phyloP scores from a whole-genome alignment of 2,329 filamentous ascomycete species.

The Penicillium fuscoglaucum region DNA sequence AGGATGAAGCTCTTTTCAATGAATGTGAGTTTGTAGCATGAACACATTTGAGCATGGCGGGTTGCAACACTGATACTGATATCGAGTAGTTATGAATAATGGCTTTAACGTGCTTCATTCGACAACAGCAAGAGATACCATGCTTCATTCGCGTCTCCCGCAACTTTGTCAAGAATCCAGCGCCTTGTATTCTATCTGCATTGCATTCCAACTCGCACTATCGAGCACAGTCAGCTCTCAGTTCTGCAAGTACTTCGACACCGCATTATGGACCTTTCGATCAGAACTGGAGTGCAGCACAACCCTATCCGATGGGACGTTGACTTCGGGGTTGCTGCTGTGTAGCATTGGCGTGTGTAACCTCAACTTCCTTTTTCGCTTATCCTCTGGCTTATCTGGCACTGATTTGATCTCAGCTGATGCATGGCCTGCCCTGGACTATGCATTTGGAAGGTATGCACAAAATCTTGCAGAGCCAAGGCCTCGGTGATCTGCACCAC shows the following conservation, averaged over 20 bases:
- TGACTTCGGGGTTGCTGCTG: constrained; percentile 32
- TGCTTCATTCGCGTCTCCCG: constrained; percentile 23
- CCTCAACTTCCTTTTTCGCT: neutral
- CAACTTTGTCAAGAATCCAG: constrained; percentile 27
- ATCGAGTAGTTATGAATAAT: constrained; percentile 24
- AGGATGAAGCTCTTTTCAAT: constrained; percentile 24
- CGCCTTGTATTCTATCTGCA: constrained; percentile 32
- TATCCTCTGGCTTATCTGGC: constrained; percentile 5
- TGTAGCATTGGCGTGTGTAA: constrained; percentile 35
- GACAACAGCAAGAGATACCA: constrained; percentile 23
- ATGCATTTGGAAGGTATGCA: constrained; percentile 37
- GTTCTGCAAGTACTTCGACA: constrained; percentile 33
- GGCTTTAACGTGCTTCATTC: constrained; percentile 34
- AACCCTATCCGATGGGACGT: constrained; percentile 29
- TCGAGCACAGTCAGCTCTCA: constrained; percentile 9
- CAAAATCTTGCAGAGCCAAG: constrained; percentile 28
- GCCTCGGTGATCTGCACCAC: constrained; percentile 2
- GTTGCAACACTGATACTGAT: neutral
- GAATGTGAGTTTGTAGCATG: constrained; percentile 21
- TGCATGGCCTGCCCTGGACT: constrained; percentile 34
- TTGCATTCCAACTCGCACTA: constrained; percentile 32
- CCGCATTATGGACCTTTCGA: constrained; percentile 29
- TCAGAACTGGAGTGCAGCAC: constrained; percentile 27
- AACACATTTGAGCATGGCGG: neutral
- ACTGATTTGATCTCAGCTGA: constrained; percentile 18